These are phyloP conservation scores for Mycena vulgaris DNA, from an alignment of 768 basidiomycete genomes.

Conservation along the genomic window DNA sequence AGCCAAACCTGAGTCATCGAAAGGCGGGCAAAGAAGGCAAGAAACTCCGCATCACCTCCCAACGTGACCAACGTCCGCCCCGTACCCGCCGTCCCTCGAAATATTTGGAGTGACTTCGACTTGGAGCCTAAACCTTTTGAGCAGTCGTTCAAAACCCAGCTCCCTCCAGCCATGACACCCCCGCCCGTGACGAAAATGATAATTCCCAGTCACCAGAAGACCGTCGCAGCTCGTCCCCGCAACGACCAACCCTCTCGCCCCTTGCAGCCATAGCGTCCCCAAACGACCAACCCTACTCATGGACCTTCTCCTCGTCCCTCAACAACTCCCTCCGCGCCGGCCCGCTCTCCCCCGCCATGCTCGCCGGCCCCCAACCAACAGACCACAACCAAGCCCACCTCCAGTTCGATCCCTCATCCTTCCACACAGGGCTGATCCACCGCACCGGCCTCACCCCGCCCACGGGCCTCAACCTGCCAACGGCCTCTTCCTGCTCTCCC, in stretches of 20 bases:
- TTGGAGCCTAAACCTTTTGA: constrained; percentile 85
- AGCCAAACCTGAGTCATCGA: no score
- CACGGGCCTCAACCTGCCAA: constrained; percentile 90
- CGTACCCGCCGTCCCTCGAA: no score
- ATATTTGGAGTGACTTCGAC: no score
- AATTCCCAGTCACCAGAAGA: no score
- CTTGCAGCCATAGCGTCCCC: constrained; percentile 85
- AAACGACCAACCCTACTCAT: constrained; percentile 71
- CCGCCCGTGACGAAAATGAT: constrained; percentile 24
- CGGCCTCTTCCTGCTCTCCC: no score
- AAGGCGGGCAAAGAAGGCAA: no score
- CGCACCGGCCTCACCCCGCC: constrained; percentile 88
- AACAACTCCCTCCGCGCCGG: constrained; percentile 90
- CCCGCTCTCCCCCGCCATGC: constrained; percentile 96
- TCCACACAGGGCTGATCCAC: constrained; percentile 91
- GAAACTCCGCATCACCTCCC: no score
- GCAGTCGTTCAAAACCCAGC: constrained; percentile 95
- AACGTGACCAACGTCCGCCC: not conserved
- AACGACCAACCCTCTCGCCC: constrained; percentile 86
- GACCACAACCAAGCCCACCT: constrained; percentile 54
- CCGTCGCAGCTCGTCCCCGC: constrained; percentile 59
- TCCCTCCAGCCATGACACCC: no score
- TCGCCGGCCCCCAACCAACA: constrained; percentile 82
- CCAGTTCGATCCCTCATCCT: constrained; percentile 78
- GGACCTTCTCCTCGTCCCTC: constrained; percentile 75